A percentile compares a stretch with the other conserved stretches of the same genome.
phyloP scores from a whole-genome alignment of 202 grass and related monocot genomes.

The Cymbopogon flexuosus region DNA sequence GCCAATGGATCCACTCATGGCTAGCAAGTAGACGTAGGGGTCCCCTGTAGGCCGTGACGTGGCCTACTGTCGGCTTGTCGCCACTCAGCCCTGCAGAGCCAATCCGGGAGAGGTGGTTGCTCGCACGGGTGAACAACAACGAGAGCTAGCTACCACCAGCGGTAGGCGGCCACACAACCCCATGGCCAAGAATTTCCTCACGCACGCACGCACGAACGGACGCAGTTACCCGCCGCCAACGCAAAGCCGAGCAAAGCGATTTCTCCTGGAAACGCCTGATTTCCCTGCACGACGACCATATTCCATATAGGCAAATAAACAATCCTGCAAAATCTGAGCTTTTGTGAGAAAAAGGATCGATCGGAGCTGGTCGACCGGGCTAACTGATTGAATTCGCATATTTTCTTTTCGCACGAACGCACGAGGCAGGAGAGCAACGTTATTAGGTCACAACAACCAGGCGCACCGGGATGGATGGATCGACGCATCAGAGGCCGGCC shows the following conservation, averaged over 20 bases:
- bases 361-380: neutral
- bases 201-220: neutral
- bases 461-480: neutral
- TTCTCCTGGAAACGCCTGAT: neutral
- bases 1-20: too few relatives aligned
- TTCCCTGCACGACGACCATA: neutral
- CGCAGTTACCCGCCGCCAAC: constrained; percentile 20
- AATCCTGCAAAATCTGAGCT: neutral
- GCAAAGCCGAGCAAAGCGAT: neutral
- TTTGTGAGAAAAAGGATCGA: too few relatives aligned
- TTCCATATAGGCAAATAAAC: neutral
- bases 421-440: constrained; percentile 18
- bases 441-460: neutral
- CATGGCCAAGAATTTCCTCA: neutral
- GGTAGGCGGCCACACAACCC: neutral
- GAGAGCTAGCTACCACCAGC: neutral
- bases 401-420: neutral
- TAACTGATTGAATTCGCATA: neutral
- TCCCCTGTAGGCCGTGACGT: neutral
- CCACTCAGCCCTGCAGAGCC: neutral
- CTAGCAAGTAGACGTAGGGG: too few relatives aligned
- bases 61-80: neutral
- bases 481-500: neutral
- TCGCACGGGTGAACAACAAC: neutral
- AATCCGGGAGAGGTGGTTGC: neutral